A percentile compares a stretch with the other conserved stretches of the same genome.
These are phyloP conservation scores for Cornus florida DNA, from an alignment of 148 eudicot genomes.

Conservation along the genomic window DNA sequence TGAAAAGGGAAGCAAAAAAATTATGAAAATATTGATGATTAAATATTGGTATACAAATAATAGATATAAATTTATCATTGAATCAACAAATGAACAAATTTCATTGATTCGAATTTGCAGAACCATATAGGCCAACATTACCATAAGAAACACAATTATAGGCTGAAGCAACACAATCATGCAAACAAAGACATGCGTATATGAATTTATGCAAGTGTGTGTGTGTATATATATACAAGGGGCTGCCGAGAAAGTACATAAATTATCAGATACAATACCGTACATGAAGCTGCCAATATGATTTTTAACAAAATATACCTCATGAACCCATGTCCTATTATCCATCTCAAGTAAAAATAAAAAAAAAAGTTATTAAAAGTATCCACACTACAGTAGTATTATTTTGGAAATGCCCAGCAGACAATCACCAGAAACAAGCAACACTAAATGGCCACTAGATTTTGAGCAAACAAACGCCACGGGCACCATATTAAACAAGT, in stretches of 20 bases:
- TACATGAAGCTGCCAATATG: background rate
- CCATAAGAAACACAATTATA: background rate
- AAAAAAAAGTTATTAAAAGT: too few relatives aligned
- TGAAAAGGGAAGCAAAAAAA: conserved; percentile 23
- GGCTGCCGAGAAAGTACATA: background rate
- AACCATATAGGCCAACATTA: background rate
- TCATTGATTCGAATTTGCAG: background rate
- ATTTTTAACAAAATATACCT: background rate
- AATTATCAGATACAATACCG: background rate
- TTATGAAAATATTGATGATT: background rate
- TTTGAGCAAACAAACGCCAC: background rate
- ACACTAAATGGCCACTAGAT: background rate
- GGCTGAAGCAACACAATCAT: background rate
- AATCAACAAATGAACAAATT: background rate
- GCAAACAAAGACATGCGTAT: background rate
- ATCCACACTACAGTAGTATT: background rate
- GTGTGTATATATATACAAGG: background rate
- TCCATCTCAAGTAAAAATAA: background rate
- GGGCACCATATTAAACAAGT: background rate
- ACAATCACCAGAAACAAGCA: background rate
- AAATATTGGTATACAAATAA: background rate
- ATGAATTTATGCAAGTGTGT: too few relatives aligned
- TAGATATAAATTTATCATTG: too few relatives aligned
- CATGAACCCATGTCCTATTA: background rate
- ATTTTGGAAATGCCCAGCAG: background rate